A percentile compares a stretch with the other conserved stretches of the same genome.
phyloP scores from a whole-genome alignment of 345 rosid species.

The Stellera chamaejasme region DNA sequence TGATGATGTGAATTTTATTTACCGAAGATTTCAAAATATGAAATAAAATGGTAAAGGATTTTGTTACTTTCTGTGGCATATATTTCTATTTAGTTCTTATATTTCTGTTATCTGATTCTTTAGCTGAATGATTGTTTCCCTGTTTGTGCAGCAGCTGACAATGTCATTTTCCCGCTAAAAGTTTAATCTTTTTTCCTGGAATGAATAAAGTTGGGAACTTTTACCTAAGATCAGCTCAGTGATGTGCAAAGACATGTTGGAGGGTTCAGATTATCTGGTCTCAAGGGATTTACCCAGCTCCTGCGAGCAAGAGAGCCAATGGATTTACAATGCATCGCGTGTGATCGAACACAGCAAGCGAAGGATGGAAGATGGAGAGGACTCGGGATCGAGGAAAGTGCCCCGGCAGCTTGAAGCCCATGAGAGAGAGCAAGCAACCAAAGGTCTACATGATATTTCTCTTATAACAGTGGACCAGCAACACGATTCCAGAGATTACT shows the following conservation, averaged over 20 bases:
- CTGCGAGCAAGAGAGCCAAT: conserved; percentile 35
- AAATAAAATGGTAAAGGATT: background rate
- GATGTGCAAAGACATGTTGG: conserved; percentile 37
- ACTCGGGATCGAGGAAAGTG: conserved; percentile 18
- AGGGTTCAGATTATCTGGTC: conserved; percentile 34
- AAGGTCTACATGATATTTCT: conserved; percentile 6
- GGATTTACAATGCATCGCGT: conserved; percentile 30
- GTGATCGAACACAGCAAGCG: conserved; percentile 34
- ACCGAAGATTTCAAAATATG: background rate
- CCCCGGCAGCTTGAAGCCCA: conserved; percentile 12
- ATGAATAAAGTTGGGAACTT: conserved; percentile 7
- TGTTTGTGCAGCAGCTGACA: conserved; percentile 3
- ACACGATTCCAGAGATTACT: conserved; percentile 17
- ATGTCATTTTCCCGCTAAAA: background rate
- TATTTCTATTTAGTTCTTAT: background rate
- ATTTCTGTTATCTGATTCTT: background rate
- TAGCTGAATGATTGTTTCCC: background rate
- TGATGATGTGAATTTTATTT: conserved; percentile 3
- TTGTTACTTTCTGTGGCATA: background rate
- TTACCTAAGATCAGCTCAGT: background rate
- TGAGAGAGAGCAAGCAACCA: conserved; percentile 6
- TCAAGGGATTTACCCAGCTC: conserved; percentile 39
- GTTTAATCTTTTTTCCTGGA: conserved; percentile 7
- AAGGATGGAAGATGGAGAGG: conserved; percentile 19
- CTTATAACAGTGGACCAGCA: conserved; percentile 9